Evolutionary conservation across 805 yeast species (phyloP), one percentile per base, ranked within the genome.

Genomic region (Middelhovenomyces tepae): DNA sequence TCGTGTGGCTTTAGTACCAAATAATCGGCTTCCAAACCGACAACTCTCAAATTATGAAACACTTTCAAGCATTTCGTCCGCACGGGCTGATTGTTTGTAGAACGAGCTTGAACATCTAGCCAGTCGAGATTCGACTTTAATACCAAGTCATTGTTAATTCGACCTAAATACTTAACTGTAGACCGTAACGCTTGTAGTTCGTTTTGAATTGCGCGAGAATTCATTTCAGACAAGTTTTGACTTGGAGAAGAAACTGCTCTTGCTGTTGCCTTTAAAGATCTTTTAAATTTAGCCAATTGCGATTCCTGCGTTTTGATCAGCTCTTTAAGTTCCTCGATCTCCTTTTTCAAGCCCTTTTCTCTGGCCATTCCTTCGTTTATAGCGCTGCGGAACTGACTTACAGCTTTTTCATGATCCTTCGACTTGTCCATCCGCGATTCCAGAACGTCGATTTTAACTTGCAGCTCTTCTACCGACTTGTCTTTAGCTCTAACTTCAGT

Each of bases 401-500:
- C 27, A 11, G 34, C 34, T 18, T 25, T 37, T 29, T 45, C 49
- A 13, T 47, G 44, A 9, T 41, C 46, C 20, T 38, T 36, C 5
- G 51, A 34, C 27, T 44, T 45, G 18, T 30, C 28, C 4, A 48
- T 31, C 23, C 45, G 40, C 6, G 50, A 34, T 15, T 40, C 43
- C 6, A 42, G 28, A 10, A 50, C 32, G 8, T 37, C 44, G 9
- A 42, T 14, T 28, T 43, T 47, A 18, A 52, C 43, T 13, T 40
- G 31, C 9, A 48, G 36, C 25, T 52, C 56, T 31, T 52, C 57
- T 6, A 52, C 36, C 5, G 19, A 30, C 13, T 32, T 38, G 22
- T 48, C 53, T 20, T 46, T 45, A 3, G 28, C 24, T 7, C 44
- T 37, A 17, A 48, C 21, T 7, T 33, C 36, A 1, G 42, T 37